Evolutionary conservation across 805 yeast species (phyloP).

Genomic region (Schwanniomyces yamadae): DNA sequence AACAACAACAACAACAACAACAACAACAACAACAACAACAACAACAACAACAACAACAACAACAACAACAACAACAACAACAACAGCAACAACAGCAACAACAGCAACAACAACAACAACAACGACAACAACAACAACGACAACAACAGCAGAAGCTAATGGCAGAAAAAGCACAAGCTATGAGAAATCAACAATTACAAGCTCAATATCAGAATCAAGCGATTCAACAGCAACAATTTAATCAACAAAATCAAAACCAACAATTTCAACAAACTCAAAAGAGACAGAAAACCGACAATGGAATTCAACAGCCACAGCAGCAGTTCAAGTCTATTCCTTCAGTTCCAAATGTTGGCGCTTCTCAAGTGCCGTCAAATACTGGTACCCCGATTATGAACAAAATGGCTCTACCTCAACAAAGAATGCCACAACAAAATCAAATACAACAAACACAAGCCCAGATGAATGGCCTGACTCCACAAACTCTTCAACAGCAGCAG

Average conservation of each 20-base stretch:
- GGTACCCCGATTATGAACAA: slow-evolving; percentile 18
- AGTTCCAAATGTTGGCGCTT: slow-evolving; percentile 13
- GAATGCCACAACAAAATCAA: slow-evolving; percentile 9
- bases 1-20: slow-evolving; percentile 10
- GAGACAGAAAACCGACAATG: slow-evolving; percentile 14
- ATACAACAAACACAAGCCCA: slow-evolving; percentile 7
- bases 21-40: slow-evolving; percentile 13
- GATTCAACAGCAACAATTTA: slow-evolving; percentile 14
- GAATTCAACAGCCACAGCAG: slow-evolving; percentile 18
- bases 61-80: slow-evolving; percentile 9
- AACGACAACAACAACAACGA: slow-evolving; percentile 14
- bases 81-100: slow-evolving; percentile 10
- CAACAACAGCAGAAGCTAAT: slow-evolving; percentile 11
- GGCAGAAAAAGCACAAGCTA: slow-evolving; percentile 6
- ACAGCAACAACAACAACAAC: slow-evolving; percentile 12
- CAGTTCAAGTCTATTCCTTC: slow-evolving; percentile 8
- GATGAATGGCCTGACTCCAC: slow-evolving; percentile 10
- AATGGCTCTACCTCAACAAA: slow-evolving; percentile 10
- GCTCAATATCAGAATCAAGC: slow-evolving; percentile 9
- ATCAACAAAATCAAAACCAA: slow-evolving; percentile 16
- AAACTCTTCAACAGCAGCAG: slow-evolving; percentile 27
- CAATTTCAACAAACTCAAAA: slow-evolving; percentile 23
- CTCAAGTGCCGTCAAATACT: slow-evolving; percentile 13
- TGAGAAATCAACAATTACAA: slow-evolving; percentile 12
- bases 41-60: slow-evolving; percentile 15